phyloP scores from a whole-genome alignment of 2,329 filamentous ascomycete genomes.

The Penicillium sp. region DNA sequence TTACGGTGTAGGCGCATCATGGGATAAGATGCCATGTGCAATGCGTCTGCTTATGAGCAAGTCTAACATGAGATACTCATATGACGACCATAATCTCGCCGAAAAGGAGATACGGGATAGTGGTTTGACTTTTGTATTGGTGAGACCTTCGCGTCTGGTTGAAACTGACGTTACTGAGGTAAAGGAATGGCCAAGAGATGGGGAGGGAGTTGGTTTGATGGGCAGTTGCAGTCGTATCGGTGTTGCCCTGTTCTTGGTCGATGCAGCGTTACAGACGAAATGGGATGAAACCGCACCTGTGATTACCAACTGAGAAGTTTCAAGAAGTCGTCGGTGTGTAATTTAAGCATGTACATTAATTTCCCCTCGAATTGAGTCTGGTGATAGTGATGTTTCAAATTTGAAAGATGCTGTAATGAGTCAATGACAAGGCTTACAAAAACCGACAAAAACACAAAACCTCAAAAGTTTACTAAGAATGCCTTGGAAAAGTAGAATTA shows the following conservation, averaged over 20 bases:
- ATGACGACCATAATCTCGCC: conserved; percentile 52
- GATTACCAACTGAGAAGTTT: conserved; percentile 42
- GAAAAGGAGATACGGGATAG: conserved; percentile 44
- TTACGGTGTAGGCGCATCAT: conserved; percentile 53
- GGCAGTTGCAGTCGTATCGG: conserved; percentile 39
- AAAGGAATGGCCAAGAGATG: conserved; percentile 46
- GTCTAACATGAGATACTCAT: conserved; percentile 50
- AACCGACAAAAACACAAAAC: no score
- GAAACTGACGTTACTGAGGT: conserved; percentile 41
- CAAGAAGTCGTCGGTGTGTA: no score
- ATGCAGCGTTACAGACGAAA: conserved; percentile 42
- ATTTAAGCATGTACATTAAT: no score
- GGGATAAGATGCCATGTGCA: conserved; percentile 42
- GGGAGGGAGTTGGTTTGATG: conserved; percentile 46
- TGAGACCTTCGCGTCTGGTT: conserved; percentile 47
- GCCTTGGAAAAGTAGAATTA: no score
- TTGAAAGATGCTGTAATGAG: no score
- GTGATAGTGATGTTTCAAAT: no score
- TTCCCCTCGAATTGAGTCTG: no score
- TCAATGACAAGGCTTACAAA: no score
- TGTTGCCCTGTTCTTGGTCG: conserved; percentile 51
- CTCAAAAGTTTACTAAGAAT: no score
- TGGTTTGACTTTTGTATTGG: conserved; percentile 46
- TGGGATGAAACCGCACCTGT: conserved; percentile 52
- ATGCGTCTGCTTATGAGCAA: conserved; percentile 50